phyloP scores from a whole-genome alignment of 345 rosid genomes.

The Citrus unshiu region DNA sequence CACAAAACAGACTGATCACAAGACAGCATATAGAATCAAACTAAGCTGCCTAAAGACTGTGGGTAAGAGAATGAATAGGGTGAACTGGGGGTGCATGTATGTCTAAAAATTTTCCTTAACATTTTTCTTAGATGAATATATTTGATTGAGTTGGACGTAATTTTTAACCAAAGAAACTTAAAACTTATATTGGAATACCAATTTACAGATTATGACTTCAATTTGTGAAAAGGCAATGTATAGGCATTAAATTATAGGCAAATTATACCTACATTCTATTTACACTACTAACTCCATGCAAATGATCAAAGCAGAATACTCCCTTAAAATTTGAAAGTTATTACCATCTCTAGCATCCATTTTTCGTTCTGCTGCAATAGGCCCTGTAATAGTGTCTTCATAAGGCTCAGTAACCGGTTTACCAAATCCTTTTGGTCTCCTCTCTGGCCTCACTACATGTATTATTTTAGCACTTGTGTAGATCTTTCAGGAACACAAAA shows the following conservation, averaged over 20 bases:
- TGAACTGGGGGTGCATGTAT: not conserved
- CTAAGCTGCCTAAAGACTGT: not conserved
- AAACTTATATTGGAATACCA: not conserved
- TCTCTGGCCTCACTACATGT: slow-evolving; percentile 15
- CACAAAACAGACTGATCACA: not conserved
- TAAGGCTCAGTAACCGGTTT: slow-evolving; percentile 25
- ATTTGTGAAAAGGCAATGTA: not conserved
- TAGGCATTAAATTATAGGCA: not conserved
- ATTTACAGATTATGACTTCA: not conserved
- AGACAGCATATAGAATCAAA: not conserved
- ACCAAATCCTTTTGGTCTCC: slow-evolving; percentile 34
- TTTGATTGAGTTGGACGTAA: not conserved
- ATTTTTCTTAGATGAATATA: not conserved
- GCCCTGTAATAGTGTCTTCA: slow-evolving; percentile 31
- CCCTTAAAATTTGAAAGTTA: not conserved
- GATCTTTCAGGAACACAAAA: slow-evolving; percentile 36
- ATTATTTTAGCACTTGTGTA: slow-evolving; percentile 27
- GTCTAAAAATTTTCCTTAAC: not conserved
- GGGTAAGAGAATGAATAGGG: not conserved
- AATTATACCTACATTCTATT: not conserved
- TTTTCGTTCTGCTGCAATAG: slow-evolving; percentile 18
- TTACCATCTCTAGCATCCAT: slow-evolving; percentile 35
- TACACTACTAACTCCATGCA: not conserved
- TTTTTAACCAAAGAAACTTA: not conserved
- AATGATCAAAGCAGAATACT: not conserved